Percentiles rank a stretch among this genome's conserved stretches.
Evolutionary conservation across 139 green algal species (phyloP).

Genomic region (Yamagishiella unicocca): DNA sequence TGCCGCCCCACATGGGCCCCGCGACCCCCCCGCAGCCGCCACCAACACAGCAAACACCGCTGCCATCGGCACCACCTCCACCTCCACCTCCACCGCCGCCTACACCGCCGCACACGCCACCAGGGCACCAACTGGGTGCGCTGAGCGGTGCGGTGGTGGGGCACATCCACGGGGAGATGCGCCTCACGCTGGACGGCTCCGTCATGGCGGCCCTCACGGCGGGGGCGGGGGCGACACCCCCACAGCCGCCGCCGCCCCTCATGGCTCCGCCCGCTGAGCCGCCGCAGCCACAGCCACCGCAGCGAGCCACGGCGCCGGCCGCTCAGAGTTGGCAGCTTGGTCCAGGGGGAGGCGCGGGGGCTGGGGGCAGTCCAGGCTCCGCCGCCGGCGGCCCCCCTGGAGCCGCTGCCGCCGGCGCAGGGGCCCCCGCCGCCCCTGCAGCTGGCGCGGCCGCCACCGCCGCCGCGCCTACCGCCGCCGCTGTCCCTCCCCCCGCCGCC

Average conservation of each 20-base stretch:
- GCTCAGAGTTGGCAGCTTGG: not conserved
- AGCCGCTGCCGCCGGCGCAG: no score
- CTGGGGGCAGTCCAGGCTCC: not conserved
- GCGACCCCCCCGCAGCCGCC: no score
- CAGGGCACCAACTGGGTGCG: not conserved
- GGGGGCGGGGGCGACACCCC: not conserved
- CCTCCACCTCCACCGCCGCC: no score
- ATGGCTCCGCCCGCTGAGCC: not conserved
- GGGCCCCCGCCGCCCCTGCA: no score
- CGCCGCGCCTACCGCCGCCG: no score
- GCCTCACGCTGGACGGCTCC: not conserved
- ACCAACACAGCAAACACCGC: no score
- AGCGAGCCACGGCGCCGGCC: not conserved
- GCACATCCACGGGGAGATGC: conserved; percentile 21
- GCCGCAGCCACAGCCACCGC: not conserved
- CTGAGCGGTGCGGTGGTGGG: not conserved
- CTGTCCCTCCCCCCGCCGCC: no score
- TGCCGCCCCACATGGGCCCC: no score
- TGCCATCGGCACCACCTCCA: no score
- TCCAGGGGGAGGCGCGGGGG: not conserved
- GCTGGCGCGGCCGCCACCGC: no score
- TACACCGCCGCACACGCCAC: no score
- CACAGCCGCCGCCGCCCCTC: not conserved
- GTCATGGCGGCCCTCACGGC: not conserved
- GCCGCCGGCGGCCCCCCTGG: no score